phyloP scores from a whole-genome alignment of 345 rosid species.

The Dipteronia dyeriana region DNA sequence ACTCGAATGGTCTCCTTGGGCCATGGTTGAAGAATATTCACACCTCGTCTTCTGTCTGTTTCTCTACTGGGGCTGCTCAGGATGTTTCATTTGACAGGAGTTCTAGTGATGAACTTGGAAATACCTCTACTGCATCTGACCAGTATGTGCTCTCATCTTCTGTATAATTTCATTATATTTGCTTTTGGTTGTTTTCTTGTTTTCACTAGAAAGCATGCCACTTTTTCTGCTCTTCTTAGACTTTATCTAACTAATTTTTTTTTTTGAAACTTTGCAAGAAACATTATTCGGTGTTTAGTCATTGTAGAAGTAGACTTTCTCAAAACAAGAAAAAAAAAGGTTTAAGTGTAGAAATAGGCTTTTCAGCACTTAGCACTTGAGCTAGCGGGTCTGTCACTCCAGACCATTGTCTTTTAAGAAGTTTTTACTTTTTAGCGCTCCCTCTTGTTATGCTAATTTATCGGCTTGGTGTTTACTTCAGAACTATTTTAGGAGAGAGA shows the following conservation, averaged over 20 bases:
- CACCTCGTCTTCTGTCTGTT: conserved; percentile 39
- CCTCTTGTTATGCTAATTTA: background rate
- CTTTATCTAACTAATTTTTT: background rate
- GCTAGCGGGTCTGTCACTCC: background rate
- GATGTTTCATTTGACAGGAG: conserved; percentile 58
- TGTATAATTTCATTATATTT: background rate
- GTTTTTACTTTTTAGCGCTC: background rate
- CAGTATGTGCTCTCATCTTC: conserved; percentile 46
- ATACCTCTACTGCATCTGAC: conserved; percentile 41
- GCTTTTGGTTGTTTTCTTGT: background rate
- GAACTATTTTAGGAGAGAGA: conserved; percentile 44
- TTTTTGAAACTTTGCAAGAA: background rate
- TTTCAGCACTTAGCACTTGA: background rate
- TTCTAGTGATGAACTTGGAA: conserved; percentile 46
- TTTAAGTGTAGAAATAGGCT: background rate
- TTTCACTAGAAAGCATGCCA: background rate
- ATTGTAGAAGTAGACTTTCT: background rate
- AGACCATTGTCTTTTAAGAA: conserved; percentile 6
- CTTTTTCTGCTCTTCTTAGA: background rate
- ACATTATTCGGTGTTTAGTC: background rate
- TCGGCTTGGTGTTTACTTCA: conserved; percentile 31
- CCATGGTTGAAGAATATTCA: conserved; percentile 39
- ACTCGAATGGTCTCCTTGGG: conserved; percentile 30
- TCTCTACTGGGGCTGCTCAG: conserved; percentile 56
- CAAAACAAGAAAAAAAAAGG: background rate